phyloP scores from a whole-genome alignment of 768 basidiomycete genomes.

The Mycena haematopus region DNA sequence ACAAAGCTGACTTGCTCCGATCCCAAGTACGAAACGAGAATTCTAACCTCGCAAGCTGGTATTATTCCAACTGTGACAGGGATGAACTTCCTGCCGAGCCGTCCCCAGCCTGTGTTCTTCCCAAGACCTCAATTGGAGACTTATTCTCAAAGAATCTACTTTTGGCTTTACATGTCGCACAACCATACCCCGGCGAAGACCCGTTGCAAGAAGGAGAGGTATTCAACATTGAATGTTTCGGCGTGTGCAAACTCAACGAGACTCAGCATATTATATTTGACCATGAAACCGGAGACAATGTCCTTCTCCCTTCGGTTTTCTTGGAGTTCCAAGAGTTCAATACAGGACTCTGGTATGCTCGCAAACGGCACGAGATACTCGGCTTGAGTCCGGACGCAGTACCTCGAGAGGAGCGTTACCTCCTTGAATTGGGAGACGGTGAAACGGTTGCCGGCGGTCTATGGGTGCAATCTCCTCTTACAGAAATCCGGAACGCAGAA shows the following conservation, averaged over 20 bases:
- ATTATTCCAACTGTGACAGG: too few species aligned
- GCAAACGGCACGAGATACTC: not conserved
- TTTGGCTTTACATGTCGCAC: not conserved
- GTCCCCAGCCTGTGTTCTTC: too few species aligned
- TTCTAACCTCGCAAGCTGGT: too few species aligned
- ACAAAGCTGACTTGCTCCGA: too few species aligned
- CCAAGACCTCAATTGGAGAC: too few species aligned
- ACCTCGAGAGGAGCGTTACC: not conserved
- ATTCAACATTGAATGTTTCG: not conserved
- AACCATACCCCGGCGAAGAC: not conserved
- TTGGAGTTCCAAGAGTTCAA: not conserved
- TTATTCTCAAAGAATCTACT: not conserved
- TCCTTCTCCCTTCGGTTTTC: not conserved
- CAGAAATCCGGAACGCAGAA: too few species aligned
- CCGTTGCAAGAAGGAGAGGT: not conserved
- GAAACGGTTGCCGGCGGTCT: too few species aligned
- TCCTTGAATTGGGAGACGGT: not conserved
- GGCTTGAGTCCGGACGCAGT: not conserved
- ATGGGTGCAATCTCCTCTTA: not conserved
- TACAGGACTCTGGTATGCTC: too few species aligned
- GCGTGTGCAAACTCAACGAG: not conserved
- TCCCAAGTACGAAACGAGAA: too few species aligned
- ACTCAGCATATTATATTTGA: not conserved
- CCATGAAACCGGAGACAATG: not conserved
- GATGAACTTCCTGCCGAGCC: too few species aligned